A percentile compares a stretch with the other conserved stretches of the same genome.
Conservation (phyloP, 805 yeast species). For the Pichia scutulata region DNA sequence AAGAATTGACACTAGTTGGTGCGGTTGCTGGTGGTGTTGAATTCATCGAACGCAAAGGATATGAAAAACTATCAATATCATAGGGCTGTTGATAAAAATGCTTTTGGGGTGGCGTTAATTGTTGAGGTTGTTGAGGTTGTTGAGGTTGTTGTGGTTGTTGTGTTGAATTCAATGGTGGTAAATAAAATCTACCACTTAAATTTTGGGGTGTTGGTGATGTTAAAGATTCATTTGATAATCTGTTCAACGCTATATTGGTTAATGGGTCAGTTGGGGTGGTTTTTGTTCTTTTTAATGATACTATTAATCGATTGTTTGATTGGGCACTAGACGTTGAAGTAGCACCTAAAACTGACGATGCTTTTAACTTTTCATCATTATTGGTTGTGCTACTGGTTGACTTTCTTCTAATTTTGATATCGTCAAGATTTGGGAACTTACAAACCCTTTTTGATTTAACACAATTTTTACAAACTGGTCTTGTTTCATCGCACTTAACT, state of each 20-base stretch:
- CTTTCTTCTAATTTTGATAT: not conserved
- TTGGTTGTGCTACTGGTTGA: not conserved
- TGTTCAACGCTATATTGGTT: not conserved
- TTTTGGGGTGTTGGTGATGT: not conserved
- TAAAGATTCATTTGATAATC: not conserved
- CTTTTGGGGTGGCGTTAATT: not conserved
- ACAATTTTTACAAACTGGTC: slow-evolving; percentile 63
- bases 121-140: not conserved
- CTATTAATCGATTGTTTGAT: not conserved
- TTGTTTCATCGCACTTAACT: slow-evolving; percentile 69
- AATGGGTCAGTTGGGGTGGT: not conserved
- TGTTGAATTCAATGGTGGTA: not conserved
- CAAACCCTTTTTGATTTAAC: slow-evolving; percentile 57
- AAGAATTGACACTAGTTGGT: not conserved
- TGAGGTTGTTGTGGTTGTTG: not conserved
- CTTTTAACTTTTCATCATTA: not conserved
- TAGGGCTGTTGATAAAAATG: not conserved
- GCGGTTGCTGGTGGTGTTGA: not conserved
- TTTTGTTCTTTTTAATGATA: not conserved
- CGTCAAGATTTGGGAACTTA: slow-evolving; percentile 50
- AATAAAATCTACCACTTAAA: not conserved
- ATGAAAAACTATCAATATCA: not conserved
- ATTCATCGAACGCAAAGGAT: not conserved
- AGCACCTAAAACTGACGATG: not conserved
- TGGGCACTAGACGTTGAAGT: not conserved